Conservation (phyloP, 345 rosid species). For the Brassica incana region DNA sequence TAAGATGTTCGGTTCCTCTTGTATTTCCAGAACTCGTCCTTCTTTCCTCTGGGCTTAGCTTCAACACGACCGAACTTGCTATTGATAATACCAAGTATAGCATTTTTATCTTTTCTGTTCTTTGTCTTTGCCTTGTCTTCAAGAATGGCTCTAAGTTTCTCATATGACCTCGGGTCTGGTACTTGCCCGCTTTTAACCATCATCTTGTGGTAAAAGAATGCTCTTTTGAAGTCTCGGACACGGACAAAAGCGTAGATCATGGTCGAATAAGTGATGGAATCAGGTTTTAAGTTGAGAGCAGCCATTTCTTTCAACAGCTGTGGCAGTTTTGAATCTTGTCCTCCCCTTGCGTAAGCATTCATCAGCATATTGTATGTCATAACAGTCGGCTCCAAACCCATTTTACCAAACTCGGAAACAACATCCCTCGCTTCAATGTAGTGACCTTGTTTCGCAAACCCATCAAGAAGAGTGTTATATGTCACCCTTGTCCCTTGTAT, state of each 20-base stretch:
- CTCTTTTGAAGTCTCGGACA: conserved; percentile 85
- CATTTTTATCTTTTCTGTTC: conserved; percentile 69
- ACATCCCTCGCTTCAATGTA: conserved; percentile 85
- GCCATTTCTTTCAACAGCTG: conserved; percentile 85
- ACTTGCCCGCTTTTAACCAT: conserved; percentile 84
- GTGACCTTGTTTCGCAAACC: conserved; percentile 86
- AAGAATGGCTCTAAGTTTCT: conserved; percentile 75
- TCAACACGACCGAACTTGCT: conserved; percentile 67
- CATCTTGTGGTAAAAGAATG: conserved; percentile 81
- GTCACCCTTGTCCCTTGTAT: conserved; percentile 71
- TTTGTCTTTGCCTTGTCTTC: conserved; percentile 70
- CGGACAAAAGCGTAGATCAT: conserved; percentile 87
- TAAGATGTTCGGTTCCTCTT: conserved; percentile 46
- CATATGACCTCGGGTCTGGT: conserved; percentile 70
- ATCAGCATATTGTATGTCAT: conserved; percentile 94
- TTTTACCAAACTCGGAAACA: conserved; percentile 68
- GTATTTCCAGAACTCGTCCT: conserved; percentile 92
- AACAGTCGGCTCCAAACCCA: conserved; percentile 73
- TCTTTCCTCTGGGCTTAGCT: conserved; percentile 65
- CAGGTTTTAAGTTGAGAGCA: conserved; percentile 65
- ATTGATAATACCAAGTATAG: conserved; percentile 78
- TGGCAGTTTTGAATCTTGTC: conserved; percentile 74
- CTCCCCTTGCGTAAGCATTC: conserved; percentile 90
- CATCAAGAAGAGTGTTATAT: conserved; percentile 80
- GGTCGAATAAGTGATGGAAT: conserved; percentile 76